These are phyloP conservation scores for Lophiostoma macrostomum DNA, from an alignment of 495 filamentous ascomycete genomes.

Conservation along the genomic window DNA sequence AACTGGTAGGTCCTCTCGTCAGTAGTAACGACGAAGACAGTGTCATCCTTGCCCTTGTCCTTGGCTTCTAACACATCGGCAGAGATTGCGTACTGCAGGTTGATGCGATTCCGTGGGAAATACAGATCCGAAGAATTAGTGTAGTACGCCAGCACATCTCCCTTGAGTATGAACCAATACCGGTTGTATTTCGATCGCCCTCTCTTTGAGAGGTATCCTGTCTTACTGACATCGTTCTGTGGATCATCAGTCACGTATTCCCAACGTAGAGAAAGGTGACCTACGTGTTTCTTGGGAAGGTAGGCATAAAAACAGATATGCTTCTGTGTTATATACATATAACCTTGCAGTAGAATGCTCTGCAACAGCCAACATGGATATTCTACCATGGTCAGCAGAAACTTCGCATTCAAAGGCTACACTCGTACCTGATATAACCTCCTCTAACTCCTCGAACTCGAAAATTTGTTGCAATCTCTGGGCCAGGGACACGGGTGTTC, in stretches of 20 bases:
- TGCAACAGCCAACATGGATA: slow-evolving; percentile 94
- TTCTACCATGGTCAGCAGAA: slow-evolving; percentile 50
- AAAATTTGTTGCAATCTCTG: slow-evolving; percentile 83
- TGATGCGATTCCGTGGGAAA: slow-evolving; percentile 88
- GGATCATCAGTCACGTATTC: slow-evolving; percentile 33
- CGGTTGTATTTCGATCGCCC: slow-evolving; percentile 88
- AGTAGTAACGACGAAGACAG: slow-evolving; percentile 76
- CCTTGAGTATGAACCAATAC: slow-evolving; percentile 96
- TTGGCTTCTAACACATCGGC: slow-evolving; percentile 67
- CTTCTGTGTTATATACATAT: slow-evolving; percentile 91
- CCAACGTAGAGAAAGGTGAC: slow-evolving; percentile 21
- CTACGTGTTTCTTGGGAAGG: slow-evolving; percentile 81
- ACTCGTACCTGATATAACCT: slow-evolving; percentile 69
- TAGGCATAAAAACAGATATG: slow-evolving; percentile 99
- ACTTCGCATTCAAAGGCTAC: slow-evolving; percentile 3
- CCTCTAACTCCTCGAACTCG: slow-evolving; percentile 74
- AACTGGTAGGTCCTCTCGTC: slow-evolving; percentile 83
- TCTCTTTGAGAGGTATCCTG: slow-evolving; percentile 84
- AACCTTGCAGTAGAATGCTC: slow-evolving; percentile 88
- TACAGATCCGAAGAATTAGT: slow-evolving; percentile 79
- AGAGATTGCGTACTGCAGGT: slow-evolving; percentile 87
- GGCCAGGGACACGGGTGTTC: slow-evolving; percentile 52
- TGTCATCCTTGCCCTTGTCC: slow-evolving; percentile 64
- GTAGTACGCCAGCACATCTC: slow-evolving; percentile 94
- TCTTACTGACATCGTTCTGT: slow-evolving; percentile 74